Base-by-base conservation (phyloP, 1,284 basidiomycete species). In the Kwoniella shivajii region DNA sequence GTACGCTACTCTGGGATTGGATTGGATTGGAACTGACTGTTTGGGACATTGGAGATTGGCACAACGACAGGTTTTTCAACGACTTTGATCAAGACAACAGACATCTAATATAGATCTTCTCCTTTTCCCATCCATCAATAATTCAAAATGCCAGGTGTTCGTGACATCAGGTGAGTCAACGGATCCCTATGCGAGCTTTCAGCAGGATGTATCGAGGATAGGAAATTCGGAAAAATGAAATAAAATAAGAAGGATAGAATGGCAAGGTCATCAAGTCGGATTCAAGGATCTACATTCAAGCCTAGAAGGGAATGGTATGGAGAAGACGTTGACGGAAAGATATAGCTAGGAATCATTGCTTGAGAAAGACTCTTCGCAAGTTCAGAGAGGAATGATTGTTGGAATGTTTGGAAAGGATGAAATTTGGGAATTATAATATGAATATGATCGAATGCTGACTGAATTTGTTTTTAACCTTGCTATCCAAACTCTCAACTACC, bases 61-160 rank as follows among this genome's bases (percentile, higher is more conserved):
- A 42, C 41, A 7, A 42, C 5, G 26, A 24, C 20, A n/a, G 26
- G 9, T 7, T 42, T 24, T n/a, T 26, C 7, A 22, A 24, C 22
- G 4, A 42, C 13, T 26, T 22, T 26, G 20, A 42, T 9, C 11
- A 20, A 11, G 20, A 34, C 9, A 18, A 14, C 45, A n/a, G n/a
- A n/a, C n/a, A 45, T 30, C 26, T 26, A 10, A 4, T 18, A 24
- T 3, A 14, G 20, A 54, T 39, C 39, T 33, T 49, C 39, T 55
- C 29, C 48, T 59, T 53, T n/a, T n/a, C n/a, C n/a, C 56, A 60
- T 52, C 59, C 64, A 67, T 68, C 65, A 63, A 62, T 43, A 50
- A 56, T 57, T 64, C 69, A 88, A 82, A 80, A 93, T 93, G 90
- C 90, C 90, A 74, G 89, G 89, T 82, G 90, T 93, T 82, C 83